Evolutionary conservation across 1,284 basidiomycete species (phyloP), one percentile per base, ranked within the genome.

Genomic region (Tylopilus orsonianus): DNA sequence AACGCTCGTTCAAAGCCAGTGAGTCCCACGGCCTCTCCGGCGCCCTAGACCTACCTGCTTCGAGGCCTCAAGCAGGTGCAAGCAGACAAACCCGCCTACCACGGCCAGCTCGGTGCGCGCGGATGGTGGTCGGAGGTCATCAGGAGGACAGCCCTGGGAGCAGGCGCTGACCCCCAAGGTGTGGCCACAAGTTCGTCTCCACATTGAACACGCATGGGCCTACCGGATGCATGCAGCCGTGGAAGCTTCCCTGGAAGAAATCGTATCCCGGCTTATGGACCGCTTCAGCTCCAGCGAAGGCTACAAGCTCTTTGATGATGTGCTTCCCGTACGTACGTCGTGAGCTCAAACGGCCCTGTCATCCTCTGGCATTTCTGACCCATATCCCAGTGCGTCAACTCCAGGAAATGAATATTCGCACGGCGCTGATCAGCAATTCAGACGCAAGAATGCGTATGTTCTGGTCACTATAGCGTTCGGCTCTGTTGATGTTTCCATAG

Each of bases 51-150:
- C 29, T 30, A 53, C 45, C 23, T 16, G 39, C 43, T 47, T 53
- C 38, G 48, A 88, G 88, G 87, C n/a, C 67, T 90, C 52, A 79
- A 73, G 56, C 70, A 79, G 46, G 62, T 83, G 18, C 83, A 88
- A 60, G 67, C 56, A 18, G 78, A 82, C 52, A 74, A 75, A 39
- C 85, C 87, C 5, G 75, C 69, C 0, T 81, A 80, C 56, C 55
- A 61, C 39, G 56, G 51, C 44, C 44, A 63, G 30, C 64, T 71
- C 16, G 82, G 82, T 32, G 75, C 74, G 41, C 62, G 74, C 33
- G 66, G 60, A 5, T 90, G 87, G 86, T 90, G 87, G 87, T 65
- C 69, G 23, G 83, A 87, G 54, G 86, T 90, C 37, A 82, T 90
- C 54, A 72, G 70, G 44, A 69, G 78, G 49, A 90, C 87, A 34